phyloP scores from a whole-genome alignment of 2,329 filamentous ascomycete genomes.

The Tolypocladium guangdongense region DNA sequence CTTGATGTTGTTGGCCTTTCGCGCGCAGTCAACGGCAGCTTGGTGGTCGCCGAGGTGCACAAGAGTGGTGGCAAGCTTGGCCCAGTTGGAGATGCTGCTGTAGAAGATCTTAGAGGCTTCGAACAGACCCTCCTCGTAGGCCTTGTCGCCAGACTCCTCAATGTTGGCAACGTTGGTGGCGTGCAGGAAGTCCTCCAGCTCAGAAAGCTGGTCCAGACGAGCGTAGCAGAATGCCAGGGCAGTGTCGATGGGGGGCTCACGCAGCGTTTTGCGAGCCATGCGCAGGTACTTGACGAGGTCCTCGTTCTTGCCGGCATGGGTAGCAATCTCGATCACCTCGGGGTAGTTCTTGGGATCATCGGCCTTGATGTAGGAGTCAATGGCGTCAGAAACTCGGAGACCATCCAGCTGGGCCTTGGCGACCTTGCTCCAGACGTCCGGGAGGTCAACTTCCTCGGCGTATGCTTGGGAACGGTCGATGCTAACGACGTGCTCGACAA shows the following conservation, averaged over 20 bases:
- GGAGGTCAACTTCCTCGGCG: conserved; percentile 84
- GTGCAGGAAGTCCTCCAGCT: conserved; percentile 93
- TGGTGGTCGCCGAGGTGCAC: conserved; percentile 98
- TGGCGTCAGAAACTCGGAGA: conserved; percentile 80
- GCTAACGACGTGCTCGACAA: conserved; percentile 93
- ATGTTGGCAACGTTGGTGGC: conserved; percentile 90
- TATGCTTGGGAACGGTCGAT: conserved; percentile 95
- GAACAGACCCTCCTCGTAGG: conserved; percentile 86
- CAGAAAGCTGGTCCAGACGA: conserved; percentile 78
- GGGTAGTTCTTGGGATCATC: conserved; percentile 84
- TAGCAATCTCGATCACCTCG: conserved; percentile 94
- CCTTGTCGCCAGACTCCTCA: conserved; percentile 95
- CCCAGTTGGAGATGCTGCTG: conserved; percentile 98
- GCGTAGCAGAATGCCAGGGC: conserved; percentile 89
- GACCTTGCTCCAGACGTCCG: conserved; percentile 97
- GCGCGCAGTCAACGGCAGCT: conserved; percentile 90
- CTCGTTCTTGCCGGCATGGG: conserved; percentile 92
- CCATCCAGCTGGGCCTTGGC: conserved; percentile 97
- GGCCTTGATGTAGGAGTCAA: conserved; percentile 95
- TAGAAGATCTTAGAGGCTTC: conserved; percentile 99
- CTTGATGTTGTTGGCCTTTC: conserved; percentile 98
- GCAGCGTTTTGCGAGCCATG: conserved; percentile 94
- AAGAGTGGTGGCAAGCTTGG: conserved; percentile 92
- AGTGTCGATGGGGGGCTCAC: conserved; percentile 89
- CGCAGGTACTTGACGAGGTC: conserved; percentile 92